These are phyloP conservation scores for Lobosporangium transversale DNA, from an alignment of 192 early-diverging fungal genomes.

Conservation along the genomic window DNA sequence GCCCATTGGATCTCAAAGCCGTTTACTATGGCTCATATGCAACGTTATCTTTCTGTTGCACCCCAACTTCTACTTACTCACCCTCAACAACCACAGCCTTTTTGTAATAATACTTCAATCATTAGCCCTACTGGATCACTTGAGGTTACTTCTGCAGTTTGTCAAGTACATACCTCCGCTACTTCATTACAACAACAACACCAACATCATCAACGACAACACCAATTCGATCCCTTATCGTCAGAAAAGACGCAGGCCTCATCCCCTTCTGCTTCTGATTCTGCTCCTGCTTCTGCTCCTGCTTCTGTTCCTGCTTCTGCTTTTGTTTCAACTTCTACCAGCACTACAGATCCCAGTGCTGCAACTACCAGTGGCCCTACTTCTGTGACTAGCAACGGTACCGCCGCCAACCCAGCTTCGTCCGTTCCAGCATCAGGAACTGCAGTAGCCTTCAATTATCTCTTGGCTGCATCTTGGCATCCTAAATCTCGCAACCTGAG, in stretches of 20 bases:
- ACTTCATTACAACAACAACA: conserved; percentile 34
- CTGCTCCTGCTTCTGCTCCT: no score
- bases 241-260: neutral
- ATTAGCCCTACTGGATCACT: neutral
- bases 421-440: conserved; percentile 2
- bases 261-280: neutral
- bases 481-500: conserved; percentile 33
- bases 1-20: conserved; percentile 41
- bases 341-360: neutral
- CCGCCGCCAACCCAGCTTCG: conserved; percentile 1
- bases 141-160: neutral
- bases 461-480: conserved; percentile 48
- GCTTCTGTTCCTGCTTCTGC: no score
- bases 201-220: conserved; percentile 7
- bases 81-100: neutral
- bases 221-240: neutral
- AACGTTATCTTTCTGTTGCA: conserved; percentile 32
- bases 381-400: neutral
- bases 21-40: conserved; percentile 31
- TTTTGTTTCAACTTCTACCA: neutral
- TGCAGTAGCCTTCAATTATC: conserved; percentile 42
- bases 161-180: conserved; percentile 24
- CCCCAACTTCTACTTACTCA: conserved; percentile 30
- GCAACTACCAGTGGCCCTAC: neutral
- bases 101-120: neutral